A percentile compares a stretch with the other conserved stretches of the same genome.
Conservation (phyloP, 2,329 filamentous ascomycete species). For the Penicillium sp. region DNA sequence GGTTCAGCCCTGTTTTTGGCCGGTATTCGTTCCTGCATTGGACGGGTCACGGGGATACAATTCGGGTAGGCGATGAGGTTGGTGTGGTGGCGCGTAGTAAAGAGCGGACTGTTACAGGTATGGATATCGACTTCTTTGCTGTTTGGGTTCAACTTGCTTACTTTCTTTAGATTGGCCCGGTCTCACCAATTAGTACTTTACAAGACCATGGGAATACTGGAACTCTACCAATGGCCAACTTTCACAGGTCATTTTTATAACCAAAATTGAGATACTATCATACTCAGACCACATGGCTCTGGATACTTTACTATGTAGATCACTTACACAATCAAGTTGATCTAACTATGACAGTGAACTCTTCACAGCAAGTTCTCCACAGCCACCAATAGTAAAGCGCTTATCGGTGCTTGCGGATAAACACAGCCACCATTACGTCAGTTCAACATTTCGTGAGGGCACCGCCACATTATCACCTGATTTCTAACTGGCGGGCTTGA, state of each 20-base stretch:
- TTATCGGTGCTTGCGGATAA: neutral
- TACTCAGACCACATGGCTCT: no score
- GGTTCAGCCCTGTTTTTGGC: slow-evolving; percentile 71
- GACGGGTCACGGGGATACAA: slow-evolving; percentile 33
- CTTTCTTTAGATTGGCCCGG: slow-evolving; percentile 36
- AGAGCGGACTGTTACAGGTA: slow-evolving; percentile 57
- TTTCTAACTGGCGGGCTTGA: neutral
- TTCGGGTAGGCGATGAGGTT: slow-evolving; percentile 60
- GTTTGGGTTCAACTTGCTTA: slow-evolving; percentile 5
- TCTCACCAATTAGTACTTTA: slow-evolving; percentile 21
- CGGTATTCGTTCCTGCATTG: slow-evolving; percentile 65
- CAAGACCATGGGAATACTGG: neutral
- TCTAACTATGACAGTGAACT: no score
- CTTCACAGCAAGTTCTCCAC: neutral
- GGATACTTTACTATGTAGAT: no score
- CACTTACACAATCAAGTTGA: no score
- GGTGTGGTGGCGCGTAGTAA: slow-evolving; percentile 51
- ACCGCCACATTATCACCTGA: slow-evolving; percentile 24
- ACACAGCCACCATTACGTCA: slow-evolving; percentile 21
- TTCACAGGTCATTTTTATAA: no score
- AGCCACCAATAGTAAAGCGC: neutral
- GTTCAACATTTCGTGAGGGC: neutral
- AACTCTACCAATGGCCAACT: neutral
- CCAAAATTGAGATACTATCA: no score
- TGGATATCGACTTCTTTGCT: slow-evolving; percentile 29